These are phyloP conservation scores for Candida vartiovaarae DNA, from an alignment of 805 yeast genomes.

Conservation along the genomic window DNA sequence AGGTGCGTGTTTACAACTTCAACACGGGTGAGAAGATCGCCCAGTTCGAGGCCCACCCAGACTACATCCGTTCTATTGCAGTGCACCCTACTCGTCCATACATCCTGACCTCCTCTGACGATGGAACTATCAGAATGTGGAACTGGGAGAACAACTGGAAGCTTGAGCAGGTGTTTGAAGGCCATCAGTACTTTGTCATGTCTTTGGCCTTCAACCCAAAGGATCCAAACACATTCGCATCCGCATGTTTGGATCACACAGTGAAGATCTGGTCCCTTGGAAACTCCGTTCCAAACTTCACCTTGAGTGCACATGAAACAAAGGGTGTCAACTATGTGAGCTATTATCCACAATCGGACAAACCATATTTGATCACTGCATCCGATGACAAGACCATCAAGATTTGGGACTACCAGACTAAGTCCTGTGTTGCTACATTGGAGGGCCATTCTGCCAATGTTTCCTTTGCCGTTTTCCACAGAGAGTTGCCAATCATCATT, in stretches of 20 bases:
- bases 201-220: slow-evolving; percentile 92
- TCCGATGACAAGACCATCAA: slow-evolving; percentile 87
- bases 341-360: slow-evolving; percentile 94
- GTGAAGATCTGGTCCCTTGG: slow-evolving; percentile 97
- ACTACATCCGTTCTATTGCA: slow-evolving; percentile 86
- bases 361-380: slow-evolving; percentile 88
- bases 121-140: slow-evolving; percentile 88
- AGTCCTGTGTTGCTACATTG: slow-evolving; percentile 87
- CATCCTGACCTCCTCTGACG: slow-evolving; percentile 85
- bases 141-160: slow-evolving; percentile 96
- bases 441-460: slow-evolving; percentile 94
- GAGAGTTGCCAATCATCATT: slow-evolving; percentile 89
- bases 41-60: slow-evolving; percentile 98
- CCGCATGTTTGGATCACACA: slow-evolving; percentile 93
- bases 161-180: slow-evolving; percentile 84
- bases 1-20: slow-evolving; percentile 86
- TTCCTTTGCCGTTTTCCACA: slow-evolving; percentile 95
- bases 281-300: slow-evolving; percentile 80
- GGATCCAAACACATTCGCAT: slow-evolving; percentile 95
- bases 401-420: slow-evolving; percentile 96
- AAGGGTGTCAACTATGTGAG: slow-evolving; percentile 96
- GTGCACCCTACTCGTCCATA: slow-evolving; percentile 93
- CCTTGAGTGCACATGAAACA: slow-evolving; percentile 82
- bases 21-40: slow-evolving; percentile 91
- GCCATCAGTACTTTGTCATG: slow-evolving; percentile 95